These are phyloP conservation scores for Cyclostephanos tholiformis DNA, from an alignment of 108 stramenopile species.

Conservation along the genomic window DNA sequence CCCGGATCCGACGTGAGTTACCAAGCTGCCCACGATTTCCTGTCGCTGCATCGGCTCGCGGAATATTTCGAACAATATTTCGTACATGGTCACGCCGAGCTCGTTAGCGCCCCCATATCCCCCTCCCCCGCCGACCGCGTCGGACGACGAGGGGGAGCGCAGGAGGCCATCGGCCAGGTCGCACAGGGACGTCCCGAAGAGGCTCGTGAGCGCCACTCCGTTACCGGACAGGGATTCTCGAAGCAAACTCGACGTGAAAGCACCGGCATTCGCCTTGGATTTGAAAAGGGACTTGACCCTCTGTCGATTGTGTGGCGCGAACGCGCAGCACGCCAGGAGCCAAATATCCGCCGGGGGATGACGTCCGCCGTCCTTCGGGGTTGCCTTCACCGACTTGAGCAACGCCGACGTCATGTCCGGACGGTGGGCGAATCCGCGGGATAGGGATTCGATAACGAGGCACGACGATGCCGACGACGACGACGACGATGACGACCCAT, in stretches of 20 bases:
- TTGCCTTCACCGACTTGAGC: conserved; percentile 39
- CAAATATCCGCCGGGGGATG: conserved; percentile 51
- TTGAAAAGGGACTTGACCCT: conserved; percentile 45
- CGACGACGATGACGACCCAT: conserved; percentile 2
- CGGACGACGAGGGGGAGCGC: conserved; percentile 12
- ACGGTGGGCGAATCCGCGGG: conserved; percentile 45
- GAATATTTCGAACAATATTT: conserved; percentile 46
- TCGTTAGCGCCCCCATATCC: conserved; percentile 17
- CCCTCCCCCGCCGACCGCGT: background rate
- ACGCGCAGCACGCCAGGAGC: conserved; percentile 52
- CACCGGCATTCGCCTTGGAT: conserved; percentile 38
- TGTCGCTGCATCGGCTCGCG: conserved; percentile 46
- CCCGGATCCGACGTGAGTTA: conserved; percentile 46
- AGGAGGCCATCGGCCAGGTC: conserved; percentile 49
- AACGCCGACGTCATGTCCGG: conserved; percentile 38
- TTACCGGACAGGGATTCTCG: conserved; percentile 39
- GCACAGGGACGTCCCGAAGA: conserved; percentile 36
- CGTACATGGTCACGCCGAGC: conserved; percentile 50
- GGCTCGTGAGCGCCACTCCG: conserved; percentile 33
- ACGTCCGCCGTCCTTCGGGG: conserved; percentile 14
- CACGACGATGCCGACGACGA: background rate
- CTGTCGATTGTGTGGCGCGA: conserved; percentile 50
- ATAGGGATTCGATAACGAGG: conserved; percentile 42
- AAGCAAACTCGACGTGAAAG: conserved; percentile 33
- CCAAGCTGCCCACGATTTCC: conserved; percentile 35